Percentiles rank a stretch among this genome's conserved stretches.
These are phyloP conservation scores for Fagopyrum tataricum DNA, from an alignment of 148 eudicot genomes.

Conservation along the genomic window DNA sequence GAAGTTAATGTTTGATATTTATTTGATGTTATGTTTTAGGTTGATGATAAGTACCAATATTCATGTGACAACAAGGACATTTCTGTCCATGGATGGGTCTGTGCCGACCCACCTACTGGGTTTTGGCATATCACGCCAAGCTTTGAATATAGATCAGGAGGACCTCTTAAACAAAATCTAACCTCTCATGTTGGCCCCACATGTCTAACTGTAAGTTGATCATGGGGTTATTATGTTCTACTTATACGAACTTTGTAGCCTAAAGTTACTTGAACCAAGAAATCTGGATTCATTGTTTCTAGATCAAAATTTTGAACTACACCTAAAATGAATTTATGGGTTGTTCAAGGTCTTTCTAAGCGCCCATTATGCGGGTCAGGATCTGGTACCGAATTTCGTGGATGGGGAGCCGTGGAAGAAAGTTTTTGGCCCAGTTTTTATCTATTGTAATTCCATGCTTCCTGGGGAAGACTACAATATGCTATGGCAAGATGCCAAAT, in stretches of 20 bases:
- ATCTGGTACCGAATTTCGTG: conserved; percentile 55
- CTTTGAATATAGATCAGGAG: conserved; percentile 72
- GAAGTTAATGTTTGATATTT: conserved; percentile 5
- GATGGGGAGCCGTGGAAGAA: conserved; percentile 88
- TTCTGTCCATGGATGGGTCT: conserved; percentile 76
- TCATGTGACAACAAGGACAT: conserved; percentile 78
- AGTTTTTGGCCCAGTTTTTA: conserved; percentile 93
- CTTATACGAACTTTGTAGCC: not conserved
- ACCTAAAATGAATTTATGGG: not conserved
- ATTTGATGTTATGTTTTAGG: conserved; percentile 27
- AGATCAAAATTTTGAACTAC: not conserved
- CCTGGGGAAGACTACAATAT: conserved; percentile 40
- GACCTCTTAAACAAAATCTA: conserved; percentile 72
- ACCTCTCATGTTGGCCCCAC: conserved; percentile 91
- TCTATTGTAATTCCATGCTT: conserved; percentile 59
- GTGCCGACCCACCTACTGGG: conserved; percentile 53
- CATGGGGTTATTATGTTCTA: not conserved
- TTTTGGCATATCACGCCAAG: conserved; percentile 91
- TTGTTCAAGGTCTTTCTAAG: conserved; percentile 68
- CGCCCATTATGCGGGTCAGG: conserved; percentile 78
- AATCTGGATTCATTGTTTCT: not conserved
- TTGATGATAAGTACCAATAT: conserved; percentile 90
- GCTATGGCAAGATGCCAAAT: conserved; percentile 90
- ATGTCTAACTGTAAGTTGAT: conserved; percentile 51
- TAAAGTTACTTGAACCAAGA: not conserved